Percentiles rank a stretch among this genome's conserved stretches.
Evolutionary conservation across 2,329 filamentous ascomycete species (phyloP).

Genomic region (Clonostachys rhizophaga): DNA sequence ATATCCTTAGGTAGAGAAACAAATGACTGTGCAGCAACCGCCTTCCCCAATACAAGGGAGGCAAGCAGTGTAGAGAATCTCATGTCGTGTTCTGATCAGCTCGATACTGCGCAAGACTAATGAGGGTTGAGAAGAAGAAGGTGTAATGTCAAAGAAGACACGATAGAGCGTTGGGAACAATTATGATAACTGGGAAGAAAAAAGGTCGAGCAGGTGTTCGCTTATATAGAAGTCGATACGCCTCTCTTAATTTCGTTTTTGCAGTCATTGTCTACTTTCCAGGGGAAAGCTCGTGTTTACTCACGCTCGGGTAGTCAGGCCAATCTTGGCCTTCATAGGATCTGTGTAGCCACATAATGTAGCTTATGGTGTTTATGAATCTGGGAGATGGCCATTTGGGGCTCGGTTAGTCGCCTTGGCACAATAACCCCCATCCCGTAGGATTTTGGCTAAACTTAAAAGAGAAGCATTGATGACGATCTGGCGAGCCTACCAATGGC

Average conservation of each 20-base stretch:
- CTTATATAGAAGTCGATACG: too few species aligned
- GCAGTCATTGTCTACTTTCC: too few species aligned
- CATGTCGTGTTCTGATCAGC: background rate
- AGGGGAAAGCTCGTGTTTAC: too few species aligned
- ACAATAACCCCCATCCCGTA: background rate
- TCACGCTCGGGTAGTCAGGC: too few species aligned
- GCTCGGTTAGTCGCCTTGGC: too few species aligned
- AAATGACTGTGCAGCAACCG: slow-evolving; percentile 1
- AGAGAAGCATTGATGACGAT: background rate
- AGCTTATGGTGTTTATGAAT: background rate
- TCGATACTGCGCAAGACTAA: background rate
- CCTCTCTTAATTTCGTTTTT: too few species aligned
- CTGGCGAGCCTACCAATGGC: background rate
- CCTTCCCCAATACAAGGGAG: background rate
- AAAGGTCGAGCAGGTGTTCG: too few species aligned
- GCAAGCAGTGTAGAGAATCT: background rate
- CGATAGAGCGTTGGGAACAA: too few species aligned
- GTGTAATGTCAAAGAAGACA: too few species aligned
- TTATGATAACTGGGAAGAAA: too few species aligned
- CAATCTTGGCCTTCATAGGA: too few species aligned
- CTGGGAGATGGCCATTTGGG: background rate
- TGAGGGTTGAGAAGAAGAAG: background rate
- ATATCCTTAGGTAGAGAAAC: background rate
- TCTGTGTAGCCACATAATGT: background rate
- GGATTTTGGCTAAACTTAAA: background rate